Conservation (phyloP, 164 flowering plant genomes). For the Chloranthus sessilifolius region DNA sequence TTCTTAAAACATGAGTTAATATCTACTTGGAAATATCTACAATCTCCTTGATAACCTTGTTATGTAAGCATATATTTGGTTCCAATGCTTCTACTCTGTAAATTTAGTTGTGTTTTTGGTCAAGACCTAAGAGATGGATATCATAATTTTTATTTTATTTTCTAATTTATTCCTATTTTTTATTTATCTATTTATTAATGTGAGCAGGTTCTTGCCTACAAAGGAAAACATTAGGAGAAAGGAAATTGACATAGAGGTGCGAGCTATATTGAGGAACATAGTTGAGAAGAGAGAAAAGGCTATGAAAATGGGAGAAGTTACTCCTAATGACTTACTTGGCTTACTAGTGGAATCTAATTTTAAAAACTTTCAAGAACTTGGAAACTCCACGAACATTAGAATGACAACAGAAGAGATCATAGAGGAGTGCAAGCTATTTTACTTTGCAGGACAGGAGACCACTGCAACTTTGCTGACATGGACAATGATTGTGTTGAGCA, state of each 20-base stretch:
- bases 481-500: constrained; percentile 6
- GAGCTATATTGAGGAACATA: neutral
- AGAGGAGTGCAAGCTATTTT: constrained; percentile 24
- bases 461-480: constrained; percentile 10
- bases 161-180: neutral
- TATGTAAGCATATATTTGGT: too few species aligned
- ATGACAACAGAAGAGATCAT: constrained; percentile 11
- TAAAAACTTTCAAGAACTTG: neutral
- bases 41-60: too few species aligned
- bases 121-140: too few species aligned
- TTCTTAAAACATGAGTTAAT: too few species aligned
- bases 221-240: constrained; percentile 1
- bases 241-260: constrained; percentile 2
- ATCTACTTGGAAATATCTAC: too few species aligned
- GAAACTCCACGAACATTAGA: too few species aligned
- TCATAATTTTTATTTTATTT: too few species aligned
- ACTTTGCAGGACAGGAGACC: constrained; percentile 17
- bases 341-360: constrained; percentile 5
- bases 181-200: neutral
- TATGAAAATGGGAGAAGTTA: neutral
- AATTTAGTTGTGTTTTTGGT: too few species aligned
- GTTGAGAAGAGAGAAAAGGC: constrained; percentile 4
- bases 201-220: constrained; percentile 7
- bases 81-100: too few species aligned
- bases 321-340: constrained; percentile 1